Evolutionary conservation across 768 basidiomycete genomes (phyloP).

Genomic region (Lentinus brumalis): DNA sequence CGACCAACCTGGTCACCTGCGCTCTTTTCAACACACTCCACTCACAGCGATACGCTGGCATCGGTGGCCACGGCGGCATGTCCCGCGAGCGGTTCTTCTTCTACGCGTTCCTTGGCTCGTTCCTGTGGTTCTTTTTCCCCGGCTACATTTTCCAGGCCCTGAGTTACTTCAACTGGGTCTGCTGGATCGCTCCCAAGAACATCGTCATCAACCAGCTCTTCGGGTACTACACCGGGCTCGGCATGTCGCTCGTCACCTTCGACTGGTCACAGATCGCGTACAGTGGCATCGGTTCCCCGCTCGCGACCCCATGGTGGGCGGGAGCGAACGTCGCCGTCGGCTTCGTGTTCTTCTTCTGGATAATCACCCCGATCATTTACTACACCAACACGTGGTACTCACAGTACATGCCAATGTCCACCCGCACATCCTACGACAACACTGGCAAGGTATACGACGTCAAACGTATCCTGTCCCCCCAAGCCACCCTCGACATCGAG

Average conservation of each 20-base stretch:
- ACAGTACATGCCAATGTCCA: constrained; percentile 61
- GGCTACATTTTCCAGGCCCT: constrained; percentile 68
- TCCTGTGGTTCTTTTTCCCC: constrained; percentile 61
- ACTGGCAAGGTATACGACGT: constrained; percentile 45
- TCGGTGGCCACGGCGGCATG: constrained; percentile 46
- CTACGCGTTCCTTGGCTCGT: constrained; percentile 40
- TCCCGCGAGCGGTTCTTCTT: constrained; percentile 56
- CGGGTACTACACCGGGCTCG: constrained; percentile 47
- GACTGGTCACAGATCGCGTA: constrained; percentile 79
- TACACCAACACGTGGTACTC: constrained; percentile 71
- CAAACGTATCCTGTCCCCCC: constrained; percentile 39
- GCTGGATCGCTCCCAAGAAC: constrained; percentile 74
- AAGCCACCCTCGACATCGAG: constrained; percentile 38
- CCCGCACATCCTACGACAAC: constrained; percentile 44
- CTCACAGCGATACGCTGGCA: constrained; percentile 41
- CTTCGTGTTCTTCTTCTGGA: constrained; percentile 71
- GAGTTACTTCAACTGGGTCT: constrained; percentile 46
- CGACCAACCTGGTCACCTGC: constrained; percentile 42
- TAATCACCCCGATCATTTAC: constrained; percentile 63
- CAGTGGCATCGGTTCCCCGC: constrained; percentile 67
- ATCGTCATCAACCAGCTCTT: constrained; percentile 74
- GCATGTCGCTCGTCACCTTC: constrained; percentile 75
- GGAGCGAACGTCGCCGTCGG: constrained; percentile 67
- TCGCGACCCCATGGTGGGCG: constrained; percentile 84
- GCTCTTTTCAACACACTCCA: constrained; percentile 50